Evolutionary conservation across 768 basidiomycete species (phyloP), one percentile per base, ranked within the genome.

Genomic region (Auriculariales sp.): DNA sequence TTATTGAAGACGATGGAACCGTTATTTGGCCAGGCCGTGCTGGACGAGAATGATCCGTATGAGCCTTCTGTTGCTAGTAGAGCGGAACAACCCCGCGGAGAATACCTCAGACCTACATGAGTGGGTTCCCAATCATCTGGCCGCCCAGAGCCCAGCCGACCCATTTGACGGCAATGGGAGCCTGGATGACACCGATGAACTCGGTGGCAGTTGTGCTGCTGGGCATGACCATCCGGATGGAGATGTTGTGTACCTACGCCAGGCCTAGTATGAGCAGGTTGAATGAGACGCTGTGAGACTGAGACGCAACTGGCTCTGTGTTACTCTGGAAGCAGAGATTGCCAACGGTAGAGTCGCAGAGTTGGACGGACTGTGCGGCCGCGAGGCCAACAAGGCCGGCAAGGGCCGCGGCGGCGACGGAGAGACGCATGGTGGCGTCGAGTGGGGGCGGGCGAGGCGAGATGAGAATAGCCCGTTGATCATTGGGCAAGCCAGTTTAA

Each of bases 101-200:
- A 3, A 28, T 49, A 24, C 15, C 19, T 14, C 12, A 15, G n/a
- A 34, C 46, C 7, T 28, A 28, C 49, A 33, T 15, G 3, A 34
- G 44, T 15, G 3, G 10, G n/a, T 32, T 11, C 3, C 22, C 42
- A 39, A 30, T 28, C n/a, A 28, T 30, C 27, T 24, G 30, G n/a
- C 32, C 45, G 3, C 24, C 28, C 25, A 22, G 15, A 25, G 24
- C 11, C 28, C 29, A 25, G 24, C 31, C 14, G 3, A 52, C 47
- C 78, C 78, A 81, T 65, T 68, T 57, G n/a, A 68, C 68, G 4
- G 56, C 67, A 32, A 76, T 62, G 7, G 79, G 78, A 6, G 75
- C 72, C 24, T 78, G 70, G 42, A 80, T 73, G 60, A 78, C 75
- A 46, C 73, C 79, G 54, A 81, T 77, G 58, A 79, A 80, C 55